A percentile compares a stretch with the other conserved stretches of the same genome.
Evolutionary conservation across 306 rosid genomes (phyloP).

Genomic region (Cyclanthera cordifolia): DNA sequence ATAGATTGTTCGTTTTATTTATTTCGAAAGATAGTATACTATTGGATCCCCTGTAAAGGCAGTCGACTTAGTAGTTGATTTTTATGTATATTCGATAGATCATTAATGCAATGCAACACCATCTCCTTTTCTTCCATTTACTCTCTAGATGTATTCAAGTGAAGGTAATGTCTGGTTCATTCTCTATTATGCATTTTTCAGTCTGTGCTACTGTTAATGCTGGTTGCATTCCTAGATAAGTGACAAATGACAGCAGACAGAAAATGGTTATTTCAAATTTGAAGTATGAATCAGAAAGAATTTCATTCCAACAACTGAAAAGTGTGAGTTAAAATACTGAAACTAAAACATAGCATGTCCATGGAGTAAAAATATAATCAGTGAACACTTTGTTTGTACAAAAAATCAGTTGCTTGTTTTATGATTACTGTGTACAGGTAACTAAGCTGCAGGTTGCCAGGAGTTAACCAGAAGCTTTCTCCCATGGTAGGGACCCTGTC

Average conservation of each 20-base stretch:
- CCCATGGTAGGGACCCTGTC: slow-evolving; percentile 78
- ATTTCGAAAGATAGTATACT: neutral
- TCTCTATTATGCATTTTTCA: neutral
- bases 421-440: slow-evolving; percentile 34
- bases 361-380: slow-evolving; percentile 17
- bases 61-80: neutral
- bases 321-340: slow-evolving; percentile 38
- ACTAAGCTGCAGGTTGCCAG: slow-evolving; percentile 26
- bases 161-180: neutral
- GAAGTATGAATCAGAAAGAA: slow-evolving; percentile 16
- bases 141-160: neutral
- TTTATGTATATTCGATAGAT: neutral
- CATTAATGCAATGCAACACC: neutral
- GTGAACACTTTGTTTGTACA: slow-evolving; percentile 17
- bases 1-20: neutral
- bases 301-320: slow-evolving; percentile 33
- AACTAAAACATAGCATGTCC: slow-evolving; percentile 25
- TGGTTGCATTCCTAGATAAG: neutral
- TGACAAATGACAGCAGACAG: neutral
- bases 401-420: slow-evolving; percentile 35
- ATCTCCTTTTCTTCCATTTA: neutral
- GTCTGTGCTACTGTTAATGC: neutral
- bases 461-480: slow-evolving; percentile 31
- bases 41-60: neutral
- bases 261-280: slow-evolving; percentile 1